A percentile compares a stretch with the other conserved stretches of the same genome.
Conservation (phyloP, 2,329 filamentous ascomycete genomes). For the Pyrenophora seminiperda region DNA sequence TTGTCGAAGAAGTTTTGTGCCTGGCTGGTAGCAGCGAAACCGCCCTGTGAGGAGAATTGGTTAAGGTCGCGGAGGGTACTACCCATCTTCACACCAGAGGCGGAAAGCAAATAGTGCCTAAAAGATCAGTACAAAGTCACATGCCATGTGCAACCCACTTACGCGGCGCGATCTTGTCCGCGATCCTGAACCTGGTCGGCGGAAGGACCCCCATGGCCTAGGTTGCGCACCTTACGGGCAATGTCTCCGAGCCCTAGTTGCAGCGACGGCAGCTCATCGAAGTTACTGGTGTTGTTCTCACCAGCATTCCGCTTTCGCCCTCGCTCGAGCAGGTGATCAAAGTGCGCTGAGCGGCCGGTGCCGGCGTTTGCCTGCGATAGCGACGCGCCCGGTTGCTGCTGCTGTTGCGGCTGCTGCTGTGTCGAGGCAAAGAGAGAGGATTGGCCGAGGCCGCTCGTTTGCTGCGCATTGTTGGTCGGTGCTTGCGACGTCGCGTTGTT, state of each 20-base stretch:
- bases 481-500: constrained; percentile 37
- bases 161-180: constrained; percentile 58
- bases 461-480: constrained; percentile 32
- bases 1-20: constrained; percentile 55
- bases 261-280: constrained; percentile 83
- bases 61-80: constrained; percentile 85
- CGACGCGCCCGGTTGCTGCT: constrained; percentile 39
- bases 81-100: constrained; percentile 88
- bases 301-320: constrained; percentile 71
- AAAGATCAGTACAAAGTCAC: constrained; percentile 18
- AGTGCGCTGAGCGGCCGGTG: constrained; percentile 61
- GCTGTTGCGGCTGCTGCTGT: constrained; percentile 33
- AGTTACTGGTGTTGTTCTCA: constrained; percentile 61
- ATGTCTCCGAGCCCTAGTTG: constrained; percentile 93
- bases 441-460: constrained; percentile 37
- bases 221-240: constrained; percentile 71
- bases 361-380: constrained; percentile 41
- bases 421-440: constrained; percentile 36
- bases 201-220: constrained; percentile 74
- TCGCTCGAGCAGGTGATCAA: constrained; percentile 67
- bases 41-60: constrained; percentile 70
- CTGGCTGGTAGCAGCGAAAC: constrained; percentile 61
- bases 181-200: constrained; percentile 53
- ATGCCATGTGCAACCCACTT: constrained; percentile 29
- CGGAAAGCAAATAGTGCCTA: constrained; percentile 89